Base-by-base conservation (phyloP, 2,329 filamentous ascomycete species). In the Pseudogymnoascus sp. region DNA sequence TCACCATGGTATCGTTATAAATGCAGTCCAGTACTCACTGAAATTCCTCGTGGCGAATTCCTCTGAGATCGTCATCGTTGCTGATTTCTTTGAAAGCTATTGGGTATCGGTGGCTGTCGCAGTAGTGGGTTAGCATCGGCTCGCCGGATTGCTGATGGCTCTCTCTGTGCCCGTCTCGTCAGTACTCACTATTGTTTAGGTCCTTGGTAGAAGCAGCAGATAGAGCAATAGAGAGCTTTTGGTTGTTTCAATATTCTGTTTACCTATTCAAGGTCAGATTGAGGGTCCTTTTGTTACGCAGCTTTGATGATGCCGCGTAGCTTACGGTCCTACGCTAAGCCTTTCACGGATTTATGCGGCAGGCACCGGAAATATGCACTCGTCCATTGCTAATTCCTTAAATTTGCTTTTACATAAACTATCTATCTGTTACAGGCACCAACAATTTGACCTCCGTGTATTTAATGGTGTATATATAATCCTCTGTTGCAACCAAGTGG, bases 21-120 rank as follows among this genome's bases (percentile, higher is more conserved):
- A 59, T 63, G 62, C 40, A 18, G 18, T n/a, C 18, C 39, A 8
- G 36, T 60, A 79, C 86, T 72, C 80, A 89, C 86, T 90, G 78
- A 90, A 90, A 78, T 90, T 90, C 72, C 87, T 81, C 66, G 86
- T 87, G 74, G 82, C 82, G 74, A 90, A 88, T 77, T 89, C 86
- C 73, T 89, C 86, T 76, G 83, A 83, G 78, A 89, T 81, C 75
- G 85, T 83, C 86, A 89, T 89, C 67, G 78, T 86, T 80, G 70
- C 73, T 71, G 68, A 62, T 66, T 57, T 60, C 51, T 57, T 57
- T 57, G 59, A 39, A 61, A 61, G 59, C 39, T 61, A 61, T 42
- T 42, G 34, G 59, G 59, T 18, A 39, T 61, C 36, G 51, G 26
- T 57, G 51, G 29, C 51, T 57, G 51, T 57, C 51, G 29, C 51